Conservation (phyloP, 2,329 filamentous ascomycete genomes). For the Decorospora gaudefroyi region DNA sequence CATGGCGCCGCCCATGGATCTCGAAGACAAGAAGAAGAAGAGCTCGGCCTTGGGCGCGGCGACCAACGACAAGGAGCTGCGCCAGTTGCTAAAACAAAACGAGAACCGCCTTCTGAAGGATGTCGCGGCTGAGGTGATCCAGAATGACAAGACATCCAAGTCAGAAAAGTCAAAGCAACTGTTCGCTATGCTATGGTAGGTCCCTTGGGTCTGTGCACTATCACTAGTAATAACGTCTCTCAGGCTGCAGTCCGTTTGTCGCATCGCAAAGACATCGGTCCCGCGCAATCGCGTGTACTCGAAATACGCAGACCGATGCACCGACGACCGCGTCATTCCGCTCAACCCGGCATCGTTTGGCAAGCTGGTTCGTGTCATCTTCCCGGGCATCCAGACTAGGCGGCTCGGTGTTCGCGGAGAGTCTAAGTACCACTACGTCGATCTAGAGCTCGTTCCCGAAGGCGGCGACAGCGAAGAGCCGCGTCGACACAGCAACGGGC, state of each 20-base stretch:
- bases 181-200: slow-evolving; percentile 87
- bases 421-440: slow-evolving; percentile 94
- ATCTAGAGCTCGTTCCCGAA: slow-evolving; percentile 57
- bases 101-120: slow-evolving; percentile 69
- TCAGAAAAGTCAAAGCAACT: slow-evolving; percentile 83
- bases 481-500: slow-evolving; percentile 27
- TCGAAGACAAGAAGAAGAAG: slow-evolving; percentile 58
- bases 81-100: slow-evolving; percentile 73
- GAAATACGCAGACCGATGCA: slow-evolving; percentile 90
- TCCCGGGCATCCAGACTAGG: slow-evolving; percentile 90
- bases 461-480: slow-evolving; percentile 35
- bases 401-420: slow-evolving; percentile 91
- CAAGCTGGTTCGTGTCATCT: slow-evolving; percentile 94
- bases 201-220: background rate
- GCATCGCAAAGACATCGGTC: slow-evolving; percentile 78
- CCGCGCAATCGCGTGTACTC: slow-evolving; percentile 92
- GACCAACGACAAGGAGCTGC: slow-evolving; percentile 80
- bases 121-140: slow-evolving; percentile 74
- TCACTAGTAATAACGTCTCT: slow-evolving; percentile 31
- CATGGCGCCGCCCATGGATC: slow-evolving; percentile 36
- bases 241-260: slow-evolving; percentile 75
- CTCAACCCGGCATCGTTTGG: slow-evolving; percentile 97
- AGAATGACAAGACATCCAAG: slow-evolving; percentile 77
- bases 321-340: slow-evolving; percentile 89
- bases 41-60: slow-evolving; percentile 69